These are phyloP conservation scores for Neoboletus magnificus DNA, from an alignment of 768 basidiomycete genomes.

Conservation along the genomic window DNA sequence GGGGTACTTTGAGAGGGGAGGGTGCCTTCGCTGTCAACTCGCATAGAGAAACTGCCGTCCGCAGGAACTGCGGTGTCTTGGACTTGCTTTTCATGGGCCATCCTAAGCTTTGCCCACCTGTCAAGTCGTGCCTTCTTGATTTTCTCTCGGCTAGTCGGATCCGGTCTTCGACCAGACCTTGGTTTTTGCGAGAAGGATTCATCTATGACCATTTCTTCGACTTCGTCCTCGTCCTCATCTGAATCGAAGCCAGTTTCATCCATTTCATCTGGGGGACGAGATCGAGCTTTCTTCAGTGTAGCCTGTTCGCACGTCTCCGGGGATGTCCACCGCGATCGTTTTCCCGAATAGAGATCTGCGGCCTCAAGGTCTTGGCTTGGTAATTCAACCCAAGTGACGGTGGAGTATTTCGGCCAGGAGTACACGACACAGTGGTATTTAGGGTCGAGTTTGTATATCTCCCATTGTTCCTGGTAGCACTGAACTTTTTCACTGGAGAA, in stretches of 20 bases:
- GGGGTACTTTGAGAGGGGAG: slow-evolving; percentile 14
- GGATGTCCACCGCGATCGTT: slow-evolving; percentile 28
- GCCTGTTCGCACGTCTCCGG: slow-evolving; percentile 16
- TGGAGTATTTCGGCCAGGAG: slow-evolving; percentile 35
- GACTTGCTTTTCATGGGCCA: slow-evolving; percentile 27
- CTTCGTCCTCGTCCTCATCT: slow-evolving; percentile 45
- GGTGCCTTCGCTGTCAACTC: slow-evolving; percentile 22
- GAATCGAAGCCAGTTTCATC: slow-evolving; percentile 28
- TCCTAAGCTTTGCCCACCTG: slow-evolving; percentile 29
- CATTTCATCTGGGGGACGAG: slow-evolving; percentile 15
- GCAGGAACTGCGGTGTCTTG: slow-evolving; percentile 27
- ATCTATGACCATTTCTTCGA: slow-evolving; percentile 51
- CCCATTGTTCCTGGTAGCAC: slow-evolving; percentile 78
- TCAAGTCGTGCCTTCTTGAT: slow-evolving; percentile 24
- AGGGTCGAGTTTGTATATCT: slow-evolving; percentile 79
- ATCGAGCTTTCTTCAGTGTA: slow-evolving; percentile 28
- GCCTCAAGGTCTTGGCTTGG: slow-evolving; percentile 6
- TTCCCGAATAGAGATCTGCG: slow-evolving; percentile 15
- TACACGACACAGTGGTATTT: slow-evolving; percentile 64
- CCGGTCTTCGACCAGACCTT: slow-evolving; percentile 14
- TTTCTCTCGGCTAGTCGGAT: slow-evolving; percentile 32
- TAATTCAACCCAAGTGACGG: slow-evolving; percentile 20
- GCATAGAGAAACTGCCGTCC: slow-evolving; percentile 33
- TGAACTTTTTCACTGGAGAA: slow-evolving; percentile 43
- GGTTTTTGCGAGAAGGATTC: slow-evolving; percentile 21